These are phyloP conservation scores for Pueraria montana DNA, from an alignment of 306 rosid genomes.

Conservation along the genomic window DNA sequence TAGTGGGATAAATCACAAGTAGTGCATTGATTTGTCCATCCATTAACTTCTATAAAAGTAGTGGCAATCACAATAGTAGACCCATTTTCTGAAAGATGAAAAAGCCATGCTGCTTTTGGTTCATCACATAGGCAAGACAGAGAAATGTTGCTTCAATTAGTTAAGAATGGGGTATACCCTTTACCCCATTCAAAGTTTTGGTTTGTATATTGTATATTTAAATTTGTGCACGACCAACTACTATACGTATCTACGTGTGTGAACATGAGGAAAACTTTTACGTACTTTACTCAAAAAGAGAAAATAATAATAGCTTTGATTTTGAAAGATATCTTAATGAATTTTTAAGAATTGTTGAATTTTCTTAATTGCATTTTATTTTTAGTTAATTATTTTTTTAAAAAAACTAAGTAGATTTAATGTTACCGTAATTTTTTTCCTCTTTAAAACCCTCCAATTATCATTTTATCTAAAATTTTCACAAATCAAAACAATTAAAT, in stretches of 20 bases:
- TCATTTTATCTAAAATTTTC: neutral
- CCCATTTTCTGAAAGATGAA: slow-evolving; percentile 38
- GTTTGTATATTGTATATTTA: slow-evolving; percentile 9
- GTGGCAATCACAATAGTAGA: slow-evolving; percentile 23
- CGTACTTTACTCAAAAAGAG: neutral
- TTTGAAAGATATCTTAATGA: neutral
- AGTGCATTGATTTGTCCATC: slow-evolving; percentile 46
- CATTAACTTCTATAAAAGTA: slow-evolving; percentile 32
- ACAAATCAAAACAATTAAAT: neutral
- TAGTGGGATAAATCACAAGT: neutral
- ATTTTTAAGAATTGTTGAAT: neutral
- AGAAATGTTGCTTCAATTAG: slow-evolving; percentile 40
- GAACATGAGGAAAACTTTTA: slow-evolving; percentile 1
- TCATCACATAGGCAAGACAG: slow-evolving; percentile 13
- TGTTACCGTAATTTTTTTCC: no score
- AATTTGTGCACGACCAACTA: neutral
- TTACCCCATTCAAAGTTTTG: slow-evolving; percentile 15
- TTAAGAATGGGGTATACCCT: slow-evolving; percentile 25
- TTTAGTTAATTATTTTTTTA: no score
- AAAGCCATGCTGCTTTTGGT: slow-evolving; percentile 44
- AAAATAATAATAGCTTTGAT: neutral
- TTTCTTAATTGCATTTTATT: neutral
- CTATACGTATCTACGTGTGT: slow-evolving; percentile 2
- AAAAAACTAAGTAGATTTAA: no score
- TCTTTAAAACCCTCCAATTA: no score